Evolutionary conservation across 176 grass and related monocot genomes (phyloP).

Genomic region (Aegilops tauschii): DNA sequence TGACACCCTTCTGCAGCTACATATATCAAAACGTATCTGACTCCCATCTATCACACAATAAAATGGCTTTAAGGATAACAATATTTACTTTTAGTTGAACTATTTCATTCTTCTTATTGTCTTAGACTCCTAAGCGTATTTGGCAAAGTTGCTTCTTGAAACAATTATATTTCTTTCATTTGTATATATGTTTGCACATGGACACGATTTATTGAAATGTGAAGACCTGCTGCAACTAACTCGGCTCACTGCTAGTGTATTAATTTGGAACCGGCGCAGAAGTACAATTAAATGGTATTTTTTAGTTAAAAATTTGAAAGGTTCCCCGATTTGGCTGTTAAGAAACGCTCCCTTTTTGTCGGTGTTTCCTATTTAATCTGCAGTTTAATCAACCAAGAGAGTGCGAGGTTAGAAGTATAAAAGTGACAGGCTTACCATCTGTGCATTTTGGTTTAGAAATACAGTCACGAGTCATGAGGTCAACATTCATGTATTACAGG

Average conservation of each 20-base stretch:
- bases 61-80: too few species aligned
- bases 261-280: background rate
- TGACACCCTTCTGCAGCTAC: too few species aligned
- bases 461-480: background rate
- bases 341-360: background rate
- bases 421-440: background rate
- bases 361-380: background rate
- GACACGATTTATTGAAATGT: background rate
- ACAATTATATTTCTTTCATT: background rate
- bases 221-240: too few species aligned
- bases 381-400: background rate
- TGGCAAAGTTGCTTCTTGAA: background rate
- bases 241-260: background rate
- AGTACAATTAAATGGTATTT: background rate
- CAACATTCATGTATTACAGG: background rate
- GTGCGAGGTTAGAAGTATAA: background rate
- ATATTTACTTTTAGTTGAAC: background rate
- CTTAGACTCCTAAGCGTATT: background rate
- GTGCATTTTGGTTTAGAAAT: constrained; percentile 8
- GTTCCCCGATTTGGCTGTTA: background rate
- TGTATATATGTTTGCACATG: background rate
- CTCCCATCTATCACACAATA: too few species aligned
- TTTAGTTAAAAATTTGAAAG: background rate
- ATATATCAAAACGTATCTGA: too few species aligned
- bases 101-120: background rate